Evolutionary conservation across 2,329 filamentous ascomycete genomes (phyloP).

Genomic region (Colletotrichum abscissum): DNA sequence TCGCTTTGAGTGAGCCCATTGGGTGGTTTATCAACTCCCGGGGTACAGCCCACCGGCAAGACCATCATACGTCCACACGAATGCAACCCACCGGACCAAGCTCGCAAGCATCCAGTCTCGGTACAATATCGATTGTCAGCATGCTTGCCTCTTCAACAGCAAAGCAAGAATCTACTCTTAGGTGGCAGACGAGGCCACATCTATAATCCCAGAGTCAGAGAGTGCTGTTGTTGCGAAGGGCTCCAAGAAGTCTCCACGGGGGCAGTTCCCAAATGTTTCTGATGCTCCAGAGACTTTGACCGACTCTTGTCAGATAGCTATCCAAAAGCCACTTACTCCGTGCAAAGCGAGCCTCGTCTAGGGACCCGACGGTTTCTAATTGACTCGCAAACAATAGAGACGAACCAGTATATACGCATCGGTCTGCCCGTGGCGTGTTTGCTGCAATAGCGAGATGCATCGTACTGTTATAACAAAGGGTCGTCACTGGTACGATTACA

Average conservation of each 20-base stretch:
- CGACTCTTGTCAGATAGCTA: neutral
- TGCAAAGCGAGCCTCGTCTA: too few relatives aligned
- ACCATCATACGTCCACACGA: neutral
- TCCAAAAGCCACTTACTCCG: too few relatives aligned
- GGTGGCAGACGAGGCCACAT: neutral
- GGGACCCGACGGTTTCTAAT: too few relatives aligned
- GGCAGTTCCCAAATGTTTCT: neutral
- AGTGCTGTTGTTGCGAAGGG: neutral
- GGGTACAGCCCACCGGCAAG: neutral
- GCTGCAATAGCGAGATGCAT: neutral
- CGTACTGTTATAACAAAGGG: neutral
- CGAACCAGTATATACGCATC: neutral
- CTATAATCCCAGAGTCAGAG: neutral
- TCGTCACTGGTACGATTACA: neutral
- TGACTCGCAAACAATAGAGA: neutral
- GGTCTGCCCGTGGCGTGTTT: neutral
- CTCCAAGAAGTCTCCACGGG: neutral
- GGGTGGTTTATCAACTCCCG: constrained; percentile 2
- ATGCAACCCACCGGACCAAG: neutral
- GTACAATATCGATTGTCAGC: neutral
- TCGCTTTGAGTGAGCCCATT: constrained; percentile 2
- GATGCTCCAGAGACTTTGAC: neutral
- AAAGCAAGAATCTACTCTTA: neutral
- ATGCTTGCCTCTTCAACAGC: too few relatives aligned
- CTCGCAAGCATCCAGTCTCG: neutral